A percentile compares a stretch with the other conserved stretches of the same genome.
phyloP scores from a whole-genome alignment of 345 rosid species.

The Murraya koenigii region DNA sequence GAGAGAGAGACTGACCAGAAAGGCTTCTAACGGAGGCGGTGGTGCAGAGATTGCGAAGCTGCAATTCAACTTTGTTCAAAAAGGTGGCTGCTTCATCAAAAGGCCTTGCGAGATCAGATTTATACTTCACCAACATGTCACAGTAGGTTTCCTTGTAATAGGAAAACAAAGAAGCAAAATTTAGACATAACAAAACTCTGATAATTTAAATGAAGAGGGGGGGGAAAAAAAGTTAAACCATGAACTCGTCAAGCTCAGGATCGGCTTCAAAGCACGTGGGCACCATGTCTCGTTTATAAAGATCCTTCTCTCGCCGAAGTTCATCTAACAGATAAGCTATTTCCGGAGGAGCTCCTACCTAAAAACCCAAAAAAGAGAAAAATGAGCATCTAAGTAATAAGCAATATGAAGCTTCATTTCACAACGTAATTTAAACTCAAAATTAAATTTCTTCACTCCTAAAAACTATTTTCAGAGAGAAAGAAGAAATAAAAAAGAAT shows the following conservation, averaged over 20 bases:
- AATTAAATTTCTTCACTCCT: no score
- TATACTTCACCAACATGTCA: constrained; percentile 70
- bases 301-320: constrained; percentile 51
- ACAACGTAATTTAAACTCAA: neutral
- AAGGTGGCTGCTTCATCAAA: constrained; percentile 80
- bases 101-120: constrained; percentile 87
- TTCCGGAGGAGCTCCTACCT: constrained; percentile 97
- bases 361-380: neutral
- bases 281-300: constrained; percentile 38
- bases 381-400: neutral
- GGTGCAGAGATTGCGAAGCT: constrained; percentile 78
- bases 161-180: neutral
- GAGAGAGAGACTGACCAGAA: constrained; percentile 43
- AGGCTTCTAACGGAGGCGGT: constrained; percentile 46
- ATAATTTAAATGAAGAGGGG: neutral
- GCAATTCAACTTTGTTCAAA: constrained; percentile 78
- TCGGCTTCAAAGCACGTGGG: constrained; percentile 61
- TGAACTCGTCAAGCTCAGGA: constrained; percentile 97
- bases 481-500: neutral
- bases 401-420: neutral
- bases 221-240: constrained; percentile 38
- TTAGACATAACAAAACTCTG: neutral
- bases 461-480: neutral
- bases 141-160: constrained; percentile 64
- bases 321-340: constrained; percentile 61